Percentiles rank a stretch among this genome's conserved stretches.
These are phyloP conservation scores for Deinandra increscens DNA, from an alignment of 129 eudicot species.

Conservation along the genomic window DNA sequence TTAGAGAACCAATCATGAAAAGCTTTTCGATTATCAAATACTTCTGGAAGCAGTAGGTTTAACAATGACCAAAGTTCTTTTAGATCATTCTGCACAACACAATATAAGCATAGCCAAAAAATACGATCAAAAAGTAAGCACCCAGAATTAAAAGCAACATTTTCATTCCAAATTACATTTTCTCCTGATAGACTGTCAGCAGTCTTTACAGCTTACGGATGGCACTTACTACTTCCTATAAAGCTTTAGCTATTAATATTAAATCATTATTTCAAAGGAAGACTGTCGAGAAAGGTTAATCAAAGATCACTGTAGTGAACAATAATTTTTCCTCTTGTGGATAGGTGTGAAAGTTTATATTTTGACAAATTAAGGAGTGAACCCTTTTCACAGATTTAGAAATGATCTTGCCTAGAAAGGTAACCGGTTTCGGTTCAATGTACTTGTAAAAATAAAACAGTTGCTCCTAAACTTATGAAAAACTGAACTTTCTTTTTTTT, in stretches of 20 bases:
- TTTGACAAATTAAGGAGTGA: neutral
- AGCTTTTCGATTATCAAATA: slow-evolving; percentile 88
- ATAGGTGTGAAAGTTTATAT: neutral
- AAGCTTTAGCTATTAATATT: neutral
- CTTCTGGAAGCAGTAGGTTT: slow-evolving; percentile 94
- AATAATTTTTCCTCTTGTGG: neutral
- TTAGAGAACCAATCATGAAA: slow-evolving; percentile 99
- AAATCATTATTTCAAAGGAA: neutral
- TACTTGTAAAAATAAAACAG: neutral
- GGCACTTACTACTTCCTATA: neutral
- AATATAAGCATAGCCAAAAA: neutral
- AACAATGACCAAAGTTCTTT: slow-evolving; percentile 96
- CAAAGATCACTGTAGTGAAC: neutral
- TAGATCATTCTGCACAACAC: slow-evolving; percentile 80
- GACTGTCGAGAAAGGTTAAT: neutral
- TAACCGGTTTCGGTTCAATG: neutral
- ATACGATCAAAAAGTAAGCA: neutral
- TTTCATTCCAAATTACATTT: neutral
- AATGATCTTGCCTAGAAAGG: neutral
- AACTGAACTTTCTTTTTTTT: neutral
- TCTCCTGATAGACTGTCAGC: neutral
- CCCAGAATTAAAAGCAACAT: neutral
- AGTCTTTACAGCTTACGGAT: neutral
- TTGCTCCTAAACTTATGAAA: neutral
- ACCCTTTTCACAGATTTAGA: neutral